Evolutionary conservation across 2,329 filamentous ascomycete genomes (phyloP).

Genomic region (Lecanosticta acicola): DNA sequence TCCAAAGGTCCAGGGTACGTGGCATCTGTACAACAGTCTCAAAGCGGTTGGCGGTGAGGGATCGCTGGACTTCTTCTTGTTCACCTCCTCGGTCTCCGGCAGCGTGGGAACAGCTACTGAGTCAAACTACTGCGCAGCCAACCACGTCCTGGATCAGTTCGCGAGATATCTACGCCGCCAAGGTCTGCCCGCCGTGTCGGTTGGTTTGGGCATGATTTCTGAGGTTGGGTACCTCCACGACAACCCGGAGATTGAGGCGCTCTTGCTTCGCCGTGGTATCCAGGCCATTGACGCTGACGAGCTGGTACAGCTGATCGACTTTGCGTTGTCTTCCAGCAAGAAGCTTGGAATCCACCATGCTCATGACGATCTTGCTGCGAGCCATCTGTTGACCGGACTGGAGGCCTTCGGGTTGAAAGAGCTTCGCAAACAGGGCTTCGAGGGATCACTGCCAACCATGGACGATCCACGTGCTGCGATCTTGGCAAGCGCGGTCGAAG

Average conservation of each 20-base stretch:
- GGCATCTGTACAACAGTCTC: constrained; percentile 44
- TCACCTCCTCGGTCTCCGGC: constrained; percentile 51
- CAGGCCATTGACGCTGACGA: background rate
- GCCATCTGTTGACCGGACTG: background rate
- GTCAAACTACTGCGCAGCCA: constrained; percentile 56
- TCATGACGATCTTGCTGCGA: background rate
- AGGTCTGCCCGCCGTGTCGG: constrained; percentile 22
- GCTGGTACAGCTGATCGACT: background rate
- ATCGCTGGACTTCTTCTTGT: constrained; percentile 42
- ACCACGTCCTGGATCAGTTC: constrained; percentile 26
- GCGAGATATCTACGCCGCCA: constrained; percentile 21
- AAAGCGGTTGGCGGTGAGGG: background rate
- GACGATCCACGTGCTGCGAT: background rate
- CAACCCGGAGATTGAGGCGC: background rate
- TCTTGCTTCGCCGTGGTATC: background rate
- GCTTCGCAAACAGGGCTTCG: background rate
- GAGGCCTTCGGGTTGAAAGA: background rate
- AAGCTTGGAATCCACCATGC: background rate
- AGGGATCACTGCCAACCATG: background rate
- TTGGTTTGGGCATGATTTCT: constrained; percentile 30
- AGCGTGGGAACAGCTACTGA: constrained; percentile 48
- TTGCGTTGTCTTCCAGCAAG: background rate
- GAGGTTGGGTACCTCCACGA: constrained; percentile 26
- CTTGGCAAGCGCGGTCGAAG: background rate
- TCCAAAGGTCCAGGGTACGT: constrained; percentile 17